Evolutionary conservation across 2,329 filamentous ascomycete genomes (phyloP).

Genomic region (Ophiostoma perfectum): DNA sequence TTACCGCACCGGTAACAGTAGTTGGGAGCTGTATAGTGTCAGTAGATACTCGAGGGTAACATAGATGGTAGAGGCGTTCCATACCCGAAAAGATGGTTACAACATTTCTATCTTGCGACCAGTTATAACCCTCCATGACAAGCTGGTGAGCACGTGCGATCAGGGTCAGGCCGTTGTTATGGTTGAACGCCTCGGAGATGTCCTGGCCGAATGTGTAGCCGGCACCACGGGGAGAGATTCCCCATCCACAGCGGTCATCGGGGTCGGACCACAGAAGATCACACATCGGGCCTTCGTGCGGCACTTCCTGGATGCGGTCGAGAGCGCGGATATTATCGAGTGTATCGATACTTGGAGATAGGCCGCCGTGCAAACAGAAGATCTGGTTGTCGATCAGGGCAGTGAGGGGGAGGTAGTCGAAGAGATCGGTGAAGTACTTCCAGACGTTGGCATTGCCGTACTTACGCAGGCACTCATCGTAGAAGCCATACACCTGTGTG

Average conservation of each 20-base stretch:
- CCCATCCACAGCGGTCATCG: conserved; percentile 93
- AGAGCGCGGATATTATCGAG: conserved; percentile 92
- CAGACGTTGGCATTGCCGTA: conserved; percentile 99
- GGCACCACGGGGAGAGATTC: conserved; percentile 88
- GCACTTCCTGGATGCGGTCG: conserved; percentile 96
- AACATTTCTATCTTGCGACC: conserved; percentile 96
- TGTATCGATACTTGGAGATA: conserved; percentile 93
- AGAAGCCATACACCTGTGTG: conserved; percentile 98
- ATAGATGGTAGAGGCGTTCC: conserved; percentile 27
- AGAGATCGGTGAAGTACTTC: conserved; percentile 98
- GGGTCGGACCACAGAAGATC: conserved; percentile 97
- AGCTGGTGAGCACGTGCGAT: conserved; percentile 96
- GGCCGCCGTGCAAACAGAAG: conserved; percentile 94
- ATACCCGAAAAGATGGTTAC: conserved; percentile 96
- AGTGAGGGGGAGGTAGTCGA: conserved; percentile 95
- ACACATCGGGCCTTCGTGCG: conserved; percentile 97
- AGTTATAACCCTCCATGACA: conserved; percentile 99
- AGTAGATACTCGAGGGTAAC: no score
- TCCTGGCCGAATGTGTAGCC: conserved; percentile 96
- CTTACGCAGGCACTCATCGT: conserved; percentile 97
- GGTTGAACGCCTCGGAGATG: conserved; percentile 97
- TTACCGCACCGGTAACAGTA: conserved; percentile 99
- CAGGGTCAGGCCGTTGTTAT: conserved; percentile 94
- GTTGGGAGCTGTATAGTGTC: conserved; percentile 57
- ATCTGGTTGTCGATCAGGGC: conserved; percentile 99